Conservation (phyloP, 257 asterid genomes). For the Solanum tarijense region DNA sequence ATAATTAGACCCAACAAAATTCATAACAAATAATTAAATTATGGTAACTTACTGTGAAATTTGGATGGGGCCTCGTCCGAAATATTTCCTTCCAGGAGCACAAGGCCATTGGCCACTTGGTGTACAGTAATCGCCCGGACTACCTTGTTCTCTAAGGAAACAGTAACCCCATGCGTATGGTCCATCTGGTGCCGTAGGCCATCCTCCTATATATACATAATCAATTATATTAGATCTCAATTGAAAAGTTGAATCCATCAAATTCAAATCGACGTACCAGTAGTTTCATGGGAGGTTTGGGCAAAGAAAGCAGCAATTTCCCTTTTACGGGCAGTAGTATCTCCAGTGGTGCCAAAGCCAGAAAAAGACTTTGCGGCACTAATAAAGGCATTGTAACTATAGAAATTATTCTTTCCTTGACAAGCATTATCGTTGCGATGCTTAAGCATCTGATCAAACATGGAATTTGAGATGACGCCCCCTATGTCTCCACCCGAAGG, state of each 20-base stretch:
- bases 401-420: slow-evolving; percentile 12
- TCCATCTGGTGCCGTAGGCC: slow-evolving; percentile 23
- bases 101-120: slow-evolving; percentile 17
- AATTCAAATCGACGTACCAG: background rate
- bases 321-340: slow-evolving; percentile 8
- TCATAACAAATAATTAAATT: too few species aligned
- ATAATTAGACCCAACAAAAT: too few species aligned
- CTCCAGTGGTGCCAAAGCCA: slow-evolving; percentile 21
- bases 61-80: slow-evolving; percentile 25
- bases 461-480: background rate
- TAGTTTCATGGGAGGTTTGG: slow-evolving; percentile 24
- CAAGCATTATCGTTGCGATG: slow-evolving; percentile 19
- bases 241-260: background rate
- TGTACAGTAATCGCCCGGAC: background rate
- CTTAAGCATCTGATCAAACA: slow-evolving; percentile 6
- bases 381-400: slow-evolving; percentile 20
- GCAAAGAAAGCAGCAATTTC: slow-evolving; percentile 26
- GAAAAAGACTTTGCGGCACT: slow-evolving; percentile 9
- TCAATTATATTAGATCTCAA: background rate
- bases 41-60: slow-evolving; percentile 10
- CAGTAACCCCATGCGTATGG: slow-evolving; percentile 32
- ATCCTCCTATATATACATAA: slow-evolving; percentile 9
- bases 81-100: slow-evolving; percentile 17
- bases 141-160: slow-evolving; percentile 13
- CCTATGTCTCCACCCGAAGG: background rate